These are phyloP conservation scores for Rhytidhysteron rufulum DNA, from an alignment of 2,329 filamentous ascomycete genomes.

Conservation along the genomic window DNA sequence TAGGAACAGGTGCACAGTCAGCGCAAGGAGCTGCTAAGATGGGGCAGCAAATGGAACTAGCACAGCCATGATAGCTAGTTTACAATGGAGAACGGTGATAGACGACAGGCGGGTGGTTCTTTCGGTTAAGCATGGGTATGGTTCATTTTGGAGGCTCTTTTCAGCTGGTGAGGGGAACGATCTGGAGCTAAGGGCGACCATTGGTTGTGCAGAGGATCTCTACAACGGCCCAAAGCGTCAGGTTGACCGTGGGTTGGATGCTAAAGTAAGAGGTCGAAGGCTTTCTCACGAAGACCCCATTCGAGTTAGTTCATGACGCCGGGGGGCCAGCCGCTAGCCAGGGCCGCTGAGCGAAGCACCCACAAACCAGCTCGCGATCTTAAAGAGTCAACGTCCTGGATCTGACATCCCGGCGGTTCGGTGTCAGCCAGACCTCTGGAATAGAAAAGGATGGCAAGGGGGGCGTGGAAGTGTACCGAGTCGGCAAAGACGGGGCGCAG, in stretches of 20 bases:
- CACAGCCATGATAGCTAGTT: constrained; percentile 33
- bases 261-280: constrained; percentile 2
- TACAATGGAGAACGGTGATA: constrained; percentile 21
- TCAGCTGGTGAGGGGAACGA: constrained; percentile 23
- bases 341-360: constrained; percentile 2
- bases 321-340: neutral
- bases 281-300: neutral
- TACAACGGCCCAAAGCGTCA: constrained; percentile 8
- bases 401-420: constrained; percentile 21
- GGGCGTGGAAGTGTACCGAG: constrained; percentile 4
- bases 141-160: constrained; percentile 24
- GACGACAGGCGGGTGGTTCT: constrained; percentile 14
- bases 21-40: constrained; percentile 24
- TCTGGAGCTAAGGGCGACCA: constrained; percentile 13
- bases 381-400: constrained; percentile 14
- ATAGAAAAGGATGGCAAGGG: constrained; percentile 13
- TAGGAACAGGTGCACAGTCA: constrained; percentile 33
- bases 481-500: constrained; percentile 2
- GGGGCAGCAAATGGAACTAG: constrained; percentile 25
- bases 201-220: constrained; percentile 17
- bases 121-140: constrained; percentile 25
- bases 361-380: constrained; percentile 14
- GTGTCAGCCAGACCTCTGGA: constrained; percentile 24
- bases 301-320: neutral
- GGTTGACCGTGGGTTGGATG: neutral